Percentiles rank a stretch among this genome's conserved stretches.
phyloP scores from a whole-genome alignment of 2,329 filamentous ascomycete genomes.

The Pseudocercospora vitis region DNA sequence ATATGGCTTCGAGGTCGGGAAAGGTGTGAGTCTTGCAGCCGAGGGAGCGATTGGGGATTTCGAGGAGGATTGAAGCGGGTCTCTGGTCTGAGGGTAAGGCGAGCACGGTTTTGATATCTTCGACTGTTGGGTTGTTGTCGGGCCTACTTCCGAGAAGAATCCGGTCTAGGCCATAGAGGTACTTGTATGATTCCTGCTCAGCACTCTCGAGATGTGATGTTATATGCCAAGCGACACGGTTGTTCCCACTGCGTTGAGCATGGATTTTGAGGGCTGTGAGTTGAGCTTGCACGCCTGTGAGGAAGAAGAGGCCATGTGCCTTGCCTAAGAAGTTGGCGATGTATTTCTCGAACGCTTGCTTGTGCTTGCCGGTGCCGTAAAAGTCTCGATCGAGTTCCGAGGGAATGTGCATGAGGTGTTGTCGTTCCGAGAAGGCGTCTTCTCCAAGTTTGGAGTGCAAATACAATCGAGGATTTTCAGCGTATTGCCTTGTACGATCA shows the following conservation, averaged over 20 bases:
- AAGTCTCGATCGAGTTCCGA: conserved; percentile 21
- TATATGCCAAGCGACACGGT: conserved; percentile 26
- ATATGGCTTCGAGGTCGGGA: conserved; percentile 24
- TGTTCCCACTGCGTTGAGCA: conserved; percentile 12
- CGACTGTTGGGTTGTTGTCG: conserved; percentile 19
- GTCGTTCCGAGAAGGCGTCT: conserved; percentile 15
- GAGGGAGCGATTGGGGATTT: conserved; percentile 28
- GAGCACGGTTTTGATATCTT: conserved; percentile 22
- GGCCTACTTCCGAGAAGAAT: conserved; percentile 15
- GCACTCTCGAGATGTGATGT: conserved; percentile 27
- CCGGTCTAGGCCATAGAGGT: conserved; percentile 25
- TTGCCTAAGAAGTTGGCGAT: conserved; percentile 27
- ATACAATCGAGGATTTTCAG: conserved; percentile 19
- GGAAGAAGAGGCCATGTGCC: conserved; percentile 28
- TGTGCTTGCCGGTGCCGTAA: conserved; percentile 26
- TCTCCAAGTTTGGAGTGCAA: conserved; percentile 20
- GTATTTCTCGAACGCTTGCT: conserved; percentile 25
- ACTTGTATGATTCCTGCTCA: conserved; percentile 20
- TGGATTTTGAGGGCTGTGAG: conserved; percentile 24
- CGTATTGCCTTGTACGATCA: neutral
- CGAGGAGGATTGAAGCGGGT: conserved; percentile 25
- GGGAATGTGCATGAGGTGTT: conserved; percentile 18
- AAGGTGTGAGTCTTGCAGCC: conserved; percentile 29
- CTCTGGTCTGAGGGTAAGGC: conserved; percentile 11
- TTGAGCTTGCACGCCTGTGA: conserved; percentile 31